Conservation (phyloP, 441 rosid genomes). For the Populus trichocarpa region DNA sequence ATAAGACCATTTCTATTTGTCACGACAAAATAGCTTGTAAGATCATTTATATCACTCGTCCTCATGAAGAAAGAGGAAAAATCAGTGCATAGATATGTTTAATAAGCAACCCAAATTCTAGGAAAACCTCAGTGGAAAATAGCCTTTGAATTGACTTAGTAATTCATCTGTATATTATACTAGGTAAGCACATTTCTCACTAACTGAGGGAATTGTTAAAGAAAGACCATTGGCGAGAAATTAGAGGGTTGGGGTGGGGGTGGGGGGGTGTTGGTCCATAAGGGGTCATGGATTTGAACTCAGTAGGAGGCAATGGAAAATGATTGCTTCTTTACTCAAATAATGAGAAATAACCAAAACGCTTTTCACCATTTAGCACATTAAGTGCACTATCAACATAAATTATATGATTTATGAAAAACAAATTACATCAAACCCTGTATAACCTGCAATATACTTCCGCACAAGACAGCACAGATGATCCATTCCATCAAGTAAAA, state of each 20-base stretch:
- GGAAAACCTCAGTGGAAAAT: background rate
- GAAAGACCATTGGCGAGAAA: background rate
- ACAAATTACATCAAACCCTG: conserved; percentile 3
- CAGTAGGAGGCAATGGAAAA: background rate
- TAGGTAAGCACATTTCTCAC: background rate
- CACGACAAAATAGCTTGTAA: background rate
- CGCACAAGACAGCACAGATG: conserved; percentile 92
- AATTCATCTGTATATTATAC: background rate
- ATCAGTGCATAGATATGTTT: background rate
- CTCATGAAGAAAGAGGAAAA: background rate
- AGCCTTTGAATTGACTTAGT: background rate
- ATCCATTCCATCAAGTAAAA: conserved; percentile 97
- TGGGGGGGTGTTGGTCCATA: background rate
- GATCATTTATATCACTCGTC: background rate
- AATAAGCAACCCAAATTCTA: background rate
- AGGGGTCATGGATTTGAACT: background rate
- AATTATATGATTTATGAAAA: background rate
- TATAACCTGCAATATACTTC: conserved; percentile 89
- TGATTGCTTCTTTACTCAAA: too few species aligned
- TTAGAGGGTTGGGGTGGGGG: background rate
- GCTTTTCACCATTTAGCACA: background rate
- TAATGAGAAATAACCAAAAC: too few species aligned
- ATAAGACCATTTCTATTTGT: background rate
- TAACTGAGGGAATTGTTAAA: background rate
- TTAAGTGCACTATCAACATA: conserved; percentile 3